phyloP scores from a whole-genome alignment of 768 basidiomycete genomes.

The Amanita polypyramis region DNA sequence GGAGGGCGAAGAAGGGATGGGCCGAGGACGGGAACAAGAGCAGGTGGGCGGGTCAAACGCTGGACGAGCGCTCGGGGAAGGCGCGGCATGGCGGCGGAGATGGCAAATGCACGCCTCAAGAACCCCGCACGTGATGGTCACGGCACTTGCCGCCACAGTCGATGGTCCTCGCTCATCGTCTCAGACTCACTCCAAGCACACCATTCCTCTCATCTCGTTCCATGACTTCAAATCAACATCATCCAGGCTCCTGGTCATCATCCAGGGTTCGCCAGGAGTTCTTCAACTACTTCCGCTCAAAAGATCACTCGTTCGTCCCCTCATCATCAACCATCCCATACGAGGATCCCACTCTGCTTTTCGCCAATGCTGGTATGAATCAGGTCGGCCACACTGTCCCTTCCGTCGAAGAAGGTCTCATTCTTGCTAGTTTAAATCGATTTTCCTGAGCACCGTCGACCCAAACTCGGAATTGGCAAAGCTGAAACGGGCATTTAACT shows the following conservation, averaged over 20 bases:
- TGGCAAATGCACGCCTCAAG: neutral
- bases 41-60: conserved; percentile 24
- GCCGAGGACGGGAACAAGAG: conserved; percentile 15
- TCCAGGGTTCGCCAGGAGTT: conserved; percentile 76
- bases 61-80: conserved; percentile 27
- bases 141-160: neutral
- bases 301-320: conserved; percentile 80
- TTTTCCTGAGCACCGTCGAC: conserved; percentile 97
- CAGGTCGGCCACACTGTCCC: conserved; percentile 37
- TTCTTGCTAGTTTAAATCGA: conserved; percentile 71
- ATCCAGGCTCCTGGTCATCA: conserved; percentile 65
- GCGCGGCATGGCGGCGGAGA: conserved; percentile 29
- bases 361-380: conserved; percentile 98
- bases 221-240: conserved; percentile 24
- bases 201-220: conserved; percentile 7
- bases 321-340: conserved; percentile 92
- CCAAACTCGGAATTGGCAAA: conserved; percentile 87
- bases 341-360: conserved; percentile 95
- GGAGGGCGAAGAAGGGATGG: conserved; percentile 3
- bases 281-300: conserved; percentile 77
- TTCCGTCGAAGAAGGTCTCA: neutral
- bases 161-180: neutral
- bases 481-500: conserved; percentile 89
- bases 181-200: conserved; percentile 10
- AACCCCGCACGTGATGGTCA: neutral